Conservation (phyloP, 2,329 filamentous ascomycete genomes). For the Lasiodiplodia hormozganensis region DNA sequence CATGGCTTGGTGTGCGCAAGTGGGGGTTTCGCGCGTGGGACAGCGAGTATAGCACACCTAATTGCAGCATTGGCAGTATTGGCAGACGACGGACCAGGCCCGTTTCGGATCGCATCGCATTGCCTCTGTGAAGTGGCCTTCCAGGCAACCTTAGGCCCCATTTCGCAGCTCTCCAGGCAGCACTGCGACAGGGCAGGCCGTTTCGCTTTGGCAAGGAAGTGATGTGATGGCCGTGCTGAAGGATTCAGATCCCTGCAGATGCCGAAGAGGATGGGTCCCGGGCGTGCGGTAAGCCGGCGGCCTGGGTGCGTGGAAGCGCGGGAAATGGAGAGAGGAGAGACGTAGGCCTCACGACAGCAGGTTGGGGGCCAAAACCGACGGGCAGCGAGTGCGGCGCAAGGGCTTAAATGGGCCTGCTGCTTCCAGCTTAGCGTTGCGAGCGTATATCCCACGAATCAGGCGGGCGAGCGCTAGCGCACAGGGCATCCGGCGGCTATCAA, state of each 20-base stretch:
- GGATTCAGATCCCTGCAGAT: slow-evolving; percentile 15
- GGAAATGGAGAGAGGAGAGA: slow-evolving; percentile 10
- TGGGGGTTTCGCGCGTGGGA: slow-evolving; percentile 8
- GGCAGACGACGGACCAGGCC: slow-evolving; percentile 5
- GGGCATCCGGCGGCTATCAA: slow-evolving; percentile 14
- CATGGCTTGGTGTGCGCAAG: slow-evolving; percentile 13
- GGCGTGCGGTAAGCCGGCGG: slow-evolving; percentile 23
- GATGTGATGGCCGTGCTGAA: slow-evolving; percentile 28
- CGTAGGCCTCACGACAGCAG: neutral
- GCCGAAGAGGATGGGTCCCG: slow-evolving; percentile 15
- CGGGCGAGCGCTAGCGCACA: neutral
- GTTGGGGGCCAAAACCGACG: slow-evolving; percentile 21
- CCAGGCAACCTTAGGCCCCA: slow-evolving; percentile 15
- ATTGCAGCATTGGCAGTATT: slow-evolving; percentile 14
- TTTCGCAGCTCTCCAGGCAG: slow-evolving; percentile 16
- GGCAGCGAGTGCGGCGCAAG: neutral
- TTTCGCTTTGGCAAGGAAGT: slow-evolving; percentile 23
- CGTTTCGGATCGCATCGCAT: slow-evolving; percentile 17
- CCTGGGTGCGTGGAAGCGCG: slow-evolving; percentile 25
- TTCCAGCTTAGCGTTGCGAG: slow-evolving; percentile 5
- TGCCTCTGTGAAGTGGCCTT: neutral
- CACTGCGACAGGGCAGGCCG: slow-evolving; percentile 17
- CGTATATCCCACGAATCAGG: slow-evolving; percentile 12
- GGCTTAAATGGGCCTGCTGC: neutral
- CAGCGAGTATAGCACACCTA: slow-evolving; percentile 16